Percentiles rank a stretch among this genome's conserved stretches.
Conservation (phyloP, 1,284 basidiomycete genomes). For the Malassezia sympodialis region DNA sequence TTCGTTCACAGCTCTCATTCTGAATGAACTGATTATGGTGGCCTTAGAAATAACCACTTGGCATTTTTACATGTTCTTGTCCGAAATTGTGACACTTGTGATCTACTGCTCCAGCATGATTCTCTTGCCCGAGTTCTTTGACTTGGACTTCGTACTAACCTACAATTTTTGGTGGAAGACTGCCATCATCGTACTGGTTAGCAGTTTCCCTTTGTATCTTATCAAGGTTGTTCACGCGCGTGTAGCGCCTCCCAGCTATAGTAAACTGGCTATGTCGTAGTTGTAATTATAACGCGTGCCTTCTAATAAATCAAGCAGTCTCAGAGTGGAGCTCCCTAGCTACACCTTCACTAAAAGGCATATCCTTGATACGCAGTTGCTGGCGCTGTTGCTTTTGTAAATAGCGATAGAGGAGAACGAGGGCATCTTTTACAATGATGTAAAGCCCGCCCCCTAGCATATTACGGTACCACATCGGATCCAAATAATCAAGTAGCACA, state of each 20-base stretch:
- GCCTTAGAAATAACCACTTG: constrained; percentile 93
- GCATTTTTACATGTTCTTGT: constrained; percentile 92
- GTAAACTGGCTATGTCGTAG: constrained; percentile 56
- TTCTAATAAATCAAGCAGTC: not conserved
- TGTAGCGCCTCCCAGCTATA: constrained; percentile 84
- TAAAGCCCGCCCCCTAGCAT: constrained; percentile 33
- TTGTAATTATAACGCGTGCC: not conserved
- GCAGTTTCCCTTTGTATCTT: constrained; percentile 79
- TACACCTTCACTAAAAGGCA: constrained; percentile 30
- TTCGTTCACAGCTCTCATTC: constrained; percentile 86
- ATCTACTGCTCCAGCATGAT: constrained; percentile 86
- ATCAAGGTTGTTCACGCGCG: constrained; percentile 77
- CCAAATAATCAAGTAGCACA: constrained; percentile 27
- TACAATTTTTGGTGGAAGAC: constrained; percentile 82
- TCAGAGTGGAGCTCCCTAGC: constrained; percentile 18
- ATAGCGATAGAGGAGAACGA: constrained; percentile 27
- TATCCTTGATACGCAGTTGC: constrained; percentile 25
- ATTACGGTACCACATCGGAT: constrained; percentile 41
- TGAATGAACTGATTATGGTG: constrained; percentile 99
- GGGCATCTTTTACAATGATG: constrained; percentile 31
- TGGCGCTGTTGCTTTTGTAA: constrained; percentile 24
- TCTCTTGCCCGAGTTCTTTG: constrained; percentile 93
- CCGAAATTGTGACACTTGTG: constrained; percentile 75
- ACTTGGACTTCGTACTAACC: constrained; percentile 83
- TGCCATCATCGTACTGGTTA: constrained; percentile 73